Conservation (phyloP, 2,329 filamentous ascomycete species). For the Xylaria sp. region DNA sequence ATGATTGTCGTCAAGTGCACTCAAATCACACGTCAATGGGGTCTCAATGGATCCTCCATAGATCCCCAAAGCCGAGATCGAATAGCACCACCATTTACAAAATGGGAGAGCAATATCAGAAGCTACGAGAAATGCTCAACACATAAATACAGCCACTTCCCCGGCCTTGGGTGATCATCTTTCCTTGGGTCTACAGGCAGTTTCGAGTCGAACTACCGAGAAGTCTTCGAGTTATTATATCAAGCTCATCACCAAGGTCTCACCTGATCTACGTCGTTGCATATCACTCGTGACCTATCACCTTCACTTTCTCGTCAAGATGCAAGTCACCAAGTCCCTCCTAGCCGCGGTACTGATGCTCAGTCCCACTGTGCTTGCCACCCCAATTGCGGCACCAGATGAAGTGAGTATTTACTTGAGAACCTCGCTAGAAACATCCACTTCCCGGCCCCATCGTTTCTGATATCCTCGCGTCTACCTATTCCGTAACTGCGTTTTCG, state of each 20-base stretch:
- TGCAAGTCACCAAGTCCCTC: conserved; percentile 45
- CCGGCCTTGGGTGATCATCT: neutral
- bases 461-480: neutral
- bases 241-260: neutral
- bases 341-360: conserved; percentile 43
- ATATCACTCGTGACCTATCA: neutral
- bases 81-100: neutral
- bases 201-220: neutral
- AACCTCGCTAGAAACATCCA: neutral
- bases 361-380: conserved; percentile 41
- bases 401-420: conserved; percentile 16
- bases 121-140: neutral
- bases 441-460: neutral
- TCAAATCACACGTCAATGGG: conserved; percentile 19
- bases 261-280: neutral
- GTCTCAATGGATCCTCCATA: too few species aligned
- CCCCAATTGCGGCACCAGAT: conserved; percentile 30
- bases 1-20: conserved; percentile 37
- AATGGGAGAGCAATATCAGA: neutral
- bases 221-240: conserved; percentile 13
- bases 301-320: conserved; percentile 21
- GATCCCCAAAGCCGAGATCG: neutral
- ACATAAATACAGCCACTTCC: conserved; percentile 24
- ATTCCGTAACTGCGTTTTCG: too few species aligned
- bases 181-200: conserved; percentile 13